phyloP scores from a whole-genome alignment of 1,284 basidiomycete genomes.

The Fistulinella staudtii region DNA sequence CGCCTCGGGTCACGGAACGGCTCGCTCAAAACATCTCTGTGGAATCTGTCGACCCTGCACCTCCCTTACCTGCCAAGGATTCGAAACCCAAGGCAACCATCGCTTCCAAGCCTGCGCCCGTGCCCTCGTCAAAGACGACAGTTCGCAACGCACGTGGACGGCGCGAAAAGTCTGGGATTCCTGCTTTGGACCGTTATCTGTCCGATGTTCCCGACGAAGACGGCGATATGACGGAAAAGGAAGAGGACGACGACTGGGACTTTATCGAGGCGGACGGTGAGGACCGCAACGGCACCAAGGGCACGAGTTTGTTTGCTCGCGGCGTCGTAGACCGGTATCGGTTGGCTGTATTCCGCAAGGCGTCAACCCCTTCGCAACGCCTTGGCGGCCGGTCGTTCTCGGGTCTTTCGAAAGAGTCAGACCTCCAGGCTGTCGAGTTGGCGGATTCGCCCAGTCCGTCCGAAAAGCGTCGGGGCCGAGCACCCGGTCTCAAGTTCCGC shows the following conservation, averaged over 20 bases:
- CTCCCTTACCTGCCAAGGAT: constrained; percentile 28
- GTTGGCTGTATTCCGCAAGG: constrained; percentile 78
- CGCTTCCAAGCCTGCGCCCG: constrained; percentile 25
- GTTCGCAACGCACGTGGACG: constrained; percentile 37
- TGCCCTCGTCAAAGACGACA: constrained; percentile 21
- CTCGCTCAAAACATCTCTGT: not conserved
- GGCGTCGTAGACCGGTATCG: constrained; percentile 80
- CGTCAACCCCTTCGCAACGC: constrained; percentile 54
- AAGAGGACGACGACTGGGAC: constrained; percentile 84
- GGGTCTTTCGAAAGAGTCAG: constrained; percentile 54
- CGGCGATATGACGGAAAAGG: constrained; percentile 49
- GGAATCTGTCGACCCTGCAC: constrained; percentile 21
- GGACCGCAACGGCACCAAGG: constrained; percentile 73
- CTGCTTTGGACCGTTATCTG: constrained; percentile 67
- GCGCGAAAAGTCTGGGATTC: constrained; percentile 74
- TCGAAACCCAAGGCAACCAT: constrained; percentile 24
- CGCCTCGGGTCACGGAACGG: constrained; percentile 13
- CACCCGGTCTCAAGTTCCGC: constrained; percentile 64
- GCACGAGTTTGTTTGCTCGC: constrained; percentile 74
- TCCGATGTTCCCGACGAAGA: constrained; percentile 57
- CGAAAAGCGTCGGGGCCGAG: constrained; percentile 62
- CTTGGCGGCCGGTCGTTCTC: constrained; percentile 48
- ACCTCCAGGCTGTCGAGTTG: constrained; percentile 30
- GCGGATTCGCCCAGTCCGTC: constrained; percentile 45
- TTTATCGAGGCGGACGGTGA: constrained; percentile 76